phyloP scores from a whole-genome alignment of 2,329 filamentous ascomycete genomes.

The Aspergillus spinulosporus region DNA sequence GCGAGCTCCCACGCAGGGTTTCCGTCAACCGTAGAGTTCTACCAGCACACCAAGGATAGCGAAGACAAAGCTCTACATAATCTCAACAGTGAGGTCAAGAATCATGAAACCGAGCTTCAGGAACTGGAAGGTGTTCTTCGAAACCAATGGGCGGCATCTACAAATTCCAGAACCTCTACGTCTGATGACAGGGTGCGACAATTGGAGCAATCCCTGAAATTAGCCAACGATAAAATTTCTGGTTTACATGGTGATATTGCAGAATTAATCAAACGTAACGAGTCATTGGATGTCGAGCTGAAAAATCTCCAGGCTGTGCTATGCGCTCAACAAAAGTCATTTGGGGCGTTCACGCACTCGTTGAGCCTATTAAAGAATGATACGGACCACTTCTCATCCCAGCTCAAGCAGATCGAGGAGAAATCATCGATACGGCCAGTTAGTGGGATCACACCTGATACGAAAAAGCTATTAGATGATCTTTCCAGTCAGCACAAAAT shows the following conservation, averaged over 20 bases:
- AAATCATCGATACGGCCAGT: not conserved
- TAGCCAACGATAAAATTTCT: not conserved
- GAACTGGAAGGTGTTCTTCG: conserved; percentile 20
- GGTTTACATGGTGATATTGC: not conserved
- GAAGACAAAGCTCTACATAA: conserved; percentile 23
- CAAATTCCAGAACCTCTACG: conserved; percentile 3
- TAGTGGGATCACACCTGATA: not conserved
- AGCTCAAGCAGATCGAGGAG: conserved; percentile 4
- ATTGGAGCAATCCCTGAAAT: conserved; percentile 18
- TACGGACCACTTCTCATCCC: not conserved
- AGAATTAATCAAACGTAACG: not conserved
- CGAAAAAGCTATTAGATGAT: not conserved
- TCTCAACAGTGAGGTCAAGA: conserved; percentile 25
- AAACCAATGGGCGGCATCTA: conserved; percentile 11
- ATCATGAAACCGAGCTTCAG: conserved; percentile 19
- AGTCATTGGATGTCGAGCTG: conserved; percentile 4
- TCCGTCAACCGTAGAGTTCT: conserved; percentile 26
- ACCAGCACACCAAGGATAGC: conserved; percentile 22
- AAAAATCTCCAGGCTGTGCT: conserved; percentile 4
- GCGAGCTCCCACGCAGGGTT: conserved; percentile 24
- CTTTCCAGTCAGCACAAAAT: not conserved
- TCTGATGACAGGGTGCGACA: conserved; percentile 16
- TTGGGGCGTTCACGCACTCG: conserved; percentile 6
- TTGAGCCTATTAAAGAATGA: conserved; percentile 1
- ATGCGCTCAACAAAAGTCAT: not conserved